Evolutionary conservation across 176 grass and related monocot genomes (phyloP), one percentile per base, ranked within the genome.

Genomic region (Urochloa ruziziensis): DNA sequence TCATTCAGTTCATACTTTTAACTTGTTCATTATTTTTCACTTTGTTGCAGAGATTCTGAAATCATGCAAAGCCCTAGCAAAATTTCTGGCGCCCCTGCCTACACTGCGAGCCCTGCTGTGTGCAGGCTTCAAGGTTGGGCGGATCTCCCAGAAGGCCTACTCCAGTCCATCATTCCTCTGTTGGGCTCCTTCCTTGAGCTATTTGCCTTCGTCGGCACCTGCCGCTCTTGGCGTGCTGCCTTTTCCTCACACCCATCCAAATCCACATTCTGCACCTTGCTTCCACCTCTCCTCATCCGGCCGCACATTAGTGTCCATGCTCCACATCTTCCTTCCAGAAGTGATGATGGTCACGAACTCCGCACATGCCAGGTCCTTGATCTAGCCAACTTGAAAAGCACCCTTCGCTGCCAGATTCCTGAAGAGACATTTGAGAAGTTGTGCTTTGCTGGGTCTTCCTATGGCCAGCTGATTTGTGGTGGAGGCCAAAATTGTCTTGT

Each of bases 381-480:
- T 75, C 33, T 23, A 61, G 51, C 79, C 74, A 81, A 56, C 25
- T 10, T 21, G 23, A 32, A 27, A 21, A 25, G 39, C 7, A 5
- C 34, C 5, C 39, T 84, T 57, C 2, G 46, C 28, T 46, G 27
- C 51, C 23, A 46, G 49, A 80, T 67, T 53, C n/a, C 52, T 64
- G 62, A 40, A 57, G 21, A 70, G 36, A 61, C 62, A 28, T 72
- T 81, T 11, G 29, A 60, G 21, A 7, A 7, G 9, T 54, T 77
- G 23, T 15, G 2, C 40, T 86, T 89, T 42, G 46, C 54, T 1
- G 91, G 87, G 14, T 75, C 58, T 79, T 86, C 84, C 64, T 74
- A 72, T 40, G 91, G 87, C 14, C 75, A 87, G 29, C 46, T 89
- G 54, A 89, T 89, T 67, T 87, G 69, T 21, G 19, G n/a, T 39